These are phyloP conservation scores for Ogataea chonburiensis DNA, from an alignment of 805 yeast genomes.

Conservation along the genomic window DNA sequence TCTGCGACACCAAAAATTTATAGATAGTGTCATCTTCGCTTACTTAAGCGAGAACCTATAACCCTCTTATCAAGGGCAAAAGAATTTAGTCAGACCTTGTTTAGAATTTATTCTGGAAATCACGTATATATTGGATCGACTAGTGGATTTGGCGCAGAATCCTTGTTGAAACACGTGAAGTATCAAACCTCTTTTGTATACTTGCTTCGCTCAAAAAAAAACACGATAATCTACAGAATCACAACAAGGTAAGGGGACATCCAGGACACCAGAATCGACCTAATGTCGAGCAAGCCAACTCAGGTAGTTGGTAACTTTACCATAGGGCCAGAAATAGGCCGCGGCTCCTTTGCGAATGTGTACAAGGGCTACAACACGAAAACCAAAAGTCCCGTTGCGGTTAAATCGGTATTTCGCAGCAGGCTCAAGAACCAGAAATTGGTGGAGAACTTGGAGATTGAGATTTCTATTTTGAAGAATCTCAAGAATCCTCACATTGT, in stretches of 20 bases:
- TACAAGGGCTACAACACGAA: constrained; percentile 71
- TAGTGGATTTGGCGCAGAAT: constrained; percentile 6
- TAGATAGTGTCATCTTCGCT: neutral
- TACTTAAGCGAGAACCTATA: neutral
- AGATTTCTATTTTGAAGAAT: constrained; percentile 82
- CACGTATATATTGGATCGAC: constrained; percentile 2
- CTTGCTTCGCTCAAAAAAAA: neutral
- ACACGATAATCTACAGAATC: constrained; percentile 4
- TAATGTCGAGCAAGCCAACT: constrained; percentile 10
- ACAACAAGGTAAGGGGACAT: constrained; percentile 1
- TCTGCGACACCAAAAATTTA: neutral
- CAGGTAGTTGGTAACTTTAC: constrained; percentile 47
- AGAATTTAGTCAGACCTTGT: constrained; percentile 13
- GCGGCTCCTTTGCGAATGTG: constrained; percentile 94
- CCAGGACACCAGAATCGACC: constrained; percentile 5
- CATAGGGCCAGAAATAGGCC: constrained; percentile 85
- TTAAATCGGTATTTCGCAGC: constrained; percentile 82
- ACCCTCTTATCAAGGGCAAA: constrained; percentile 15
- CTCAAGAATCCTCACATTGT: constrained; percentile 94
- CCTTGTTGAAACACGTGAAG: constrained; percentile 1
- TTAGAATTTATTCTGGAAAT: constrained; percentile 8
- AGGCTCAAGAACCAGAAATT: constrained; percentile 83
- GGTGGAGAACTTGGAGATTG: constrained; percentile 87
- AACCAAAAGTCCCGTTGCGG: constrained; percentile 68
- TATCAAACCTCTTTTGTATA: neutral